Conservation (phyloP, 768 basidiomycete genomes). For the Russula griseocarnosa region DNA sequence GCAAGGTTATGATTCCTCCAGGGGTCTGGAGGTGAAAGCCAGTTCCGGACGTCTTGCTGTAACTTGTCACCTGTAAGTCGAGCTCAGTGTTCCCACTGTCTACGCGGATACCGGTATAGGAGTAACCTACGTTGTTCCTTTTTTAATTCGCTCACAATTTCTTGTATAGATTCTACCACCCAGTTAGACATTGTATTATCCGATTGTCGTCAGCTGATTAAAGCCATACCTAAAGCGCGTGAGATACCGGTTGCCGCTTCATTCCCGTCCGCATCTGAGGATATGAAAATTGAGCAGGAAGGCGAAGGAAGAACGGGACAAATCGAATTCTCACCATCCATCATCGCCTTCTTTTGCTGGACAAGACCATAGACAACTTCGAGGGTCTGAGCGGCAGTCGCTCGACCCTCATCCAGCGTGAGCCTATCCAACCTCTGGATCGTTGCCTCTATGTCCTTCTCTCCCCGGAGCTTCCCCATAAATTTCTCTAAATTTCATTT, state of each 20-base stretch:
- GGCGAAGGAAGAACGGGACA: background rate
- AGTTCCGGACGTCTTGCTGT: background rate
- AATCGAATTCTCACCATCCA: background rate
- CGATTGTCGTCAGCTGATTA: background rate
- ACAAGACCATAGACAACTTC: conserved; percentile 6
- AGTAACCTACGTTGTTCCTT: background rate
- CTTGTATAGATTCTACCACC: background rate
- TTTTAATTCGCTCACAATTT: background rate
- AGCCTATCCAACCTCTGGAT: conserved; percentile 1
- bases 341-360: background rate
- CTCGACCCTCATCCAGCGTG: conserved; percentile 5
- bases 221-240: background rate
- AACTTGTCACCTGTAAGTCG: background rate
- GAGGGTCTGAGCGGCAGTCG: background rate
- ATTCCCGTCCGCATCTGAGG: background rate
- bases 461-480: conserved; percentile 2
- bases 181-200: background rate
- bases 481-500: conserved; percentile 1
- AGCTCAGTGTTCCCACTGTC: background rate
- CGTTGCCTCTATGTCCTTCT: conserved; percentile 2
- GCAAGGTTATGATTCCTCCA: background rate
- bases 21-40: conserved; percentile 15
- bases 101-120: too few species aligned
- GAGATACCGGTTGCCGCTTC: background rate
- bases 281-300: background rate